phyloP scores from a whole-genome alignment of 208 protist genomes.

The Acanthamoeba polyphaga region DNA sequence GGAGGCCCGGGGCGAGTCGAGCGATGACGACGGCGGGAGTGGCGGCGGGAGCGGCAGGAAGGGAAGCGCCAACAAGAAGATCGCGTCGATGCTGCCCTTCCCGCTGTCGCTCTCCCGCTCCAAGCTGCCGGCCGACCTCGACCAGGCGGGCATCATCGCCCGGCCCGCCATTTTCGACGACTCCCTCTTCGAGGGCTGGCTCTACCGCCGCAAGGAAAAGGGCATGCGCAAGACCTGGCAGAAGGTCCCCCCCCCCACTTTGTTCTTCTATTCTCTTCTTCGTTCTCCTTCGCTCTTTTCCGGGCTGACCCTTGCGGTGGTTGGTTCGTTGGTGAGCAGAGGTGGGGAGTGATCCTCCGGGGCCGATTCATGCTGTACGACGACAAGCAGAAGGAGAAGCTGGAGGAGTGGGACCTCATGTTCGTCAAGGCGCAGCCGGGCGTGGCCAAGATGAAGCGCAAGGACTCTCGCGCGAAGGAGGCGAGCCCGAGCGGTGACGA shows the following conservation, averaged over 20 bases:
- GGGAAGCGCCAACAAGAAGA: background rate
- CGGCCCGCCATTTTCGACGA: constrained; percentile 49
- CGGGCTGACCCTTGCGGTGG: background rate
- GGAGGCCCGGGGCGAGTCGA: background rate
- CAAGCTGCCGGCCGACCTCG: constrained; percentile 41
- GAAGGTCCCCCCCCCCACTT: background rate
- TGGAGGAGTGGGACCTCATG: constrained; percentile 60
- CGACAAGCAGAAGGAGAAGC: constrained; percentile 44
- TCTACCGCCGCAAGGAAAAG: constrained; percentile 52
- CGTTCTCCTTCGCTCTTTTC: too few species aligned
- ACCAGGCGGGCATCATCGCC: background rate
- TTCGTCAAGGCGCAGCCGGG: constrained; percentile 50
- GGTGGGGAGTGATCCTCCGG: constrained; percentile 20
- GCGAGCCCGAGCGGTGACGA: background rate
- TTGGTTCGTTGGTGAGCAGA: background rate
- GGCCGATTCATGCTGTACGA: constrained; percentile 41
- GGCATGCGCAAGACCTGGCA: constrained; percentile 45
- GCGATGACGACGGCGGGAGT: background rate
- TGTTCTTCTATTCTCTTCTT: background rate
- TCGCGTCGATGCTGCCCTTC: constrained; percentile 41
- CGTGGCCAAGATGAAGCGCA: constrained; percentile 57
- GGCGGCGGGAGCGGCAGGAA: background rate
- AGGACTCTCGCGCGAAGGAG: background rate
- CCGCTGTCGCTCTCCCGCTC: background rate
- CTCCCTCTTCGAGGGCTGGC: constrained; percentile 42